Evolutionary conservation across 192 early-diverging fungal species (phyloP).

Genomic region (Radiomyces spectabilis): DNA sequence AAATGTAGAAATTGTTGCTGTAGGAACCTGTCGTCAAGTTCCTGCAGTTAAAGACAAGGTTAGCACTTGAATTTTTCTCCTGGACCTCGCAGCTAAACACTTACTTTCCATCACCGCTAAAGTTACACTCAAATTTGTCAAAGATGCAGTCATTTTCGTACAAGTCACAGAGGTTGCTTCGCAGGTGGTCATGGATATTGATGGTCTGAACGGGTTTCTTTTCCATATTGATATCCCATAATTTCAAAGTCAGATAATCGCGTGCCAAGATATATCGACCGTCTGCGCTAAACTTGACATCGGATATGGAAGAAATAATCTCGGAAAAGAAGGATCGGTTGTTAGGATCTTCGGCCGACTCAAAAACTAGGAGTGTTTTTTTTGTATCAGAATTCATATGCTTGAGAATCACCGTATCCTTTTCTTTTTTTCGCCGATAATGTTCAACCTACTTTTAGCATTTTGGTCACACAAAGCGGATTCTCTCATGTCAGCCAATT

Average conservation of each 20-base stretch:
- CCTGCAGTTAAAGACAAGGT: too few species aligned
- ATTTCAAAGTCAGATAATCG: conserved; percentile 92
- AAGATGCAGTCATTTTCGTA: conserved; percentile 99
- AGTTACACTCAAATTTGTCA: conserved; percentile 99
- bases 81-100: too few species aligned
- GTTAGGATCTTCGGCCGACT: conserved; percentile 86
- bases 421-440: background rate
- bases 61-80: too few species aligned
- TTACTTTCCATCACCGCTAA: conserved; percentile 90
- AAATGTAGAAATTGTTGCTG: conserved; percentile 98
- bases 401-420: background rate
- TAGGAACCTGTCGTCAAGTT: conserved; percentile 97
- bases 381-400: too few species aligned
- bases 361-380: conserved; percentile 78
- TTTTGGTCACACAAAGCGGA: conserved; percentile 92
- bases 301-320: conserved; percentile 96
- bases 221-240: conserved; percentile 99
- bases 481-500: conserved; percentile 92
- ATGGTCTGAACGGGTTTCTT: conserved; percentile 87
- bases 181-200: conserved; percentile 91
- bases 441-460: conserved; percentile 64
- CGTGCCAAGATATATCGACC: conserved; percentile 95
- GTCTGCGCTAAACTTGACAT: conserved; percentile 92
- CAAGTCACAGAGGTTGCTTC: conserved; percentile 92
- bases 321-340: conserved; percentile 98